phyloP scores from a whole-genome alignment of 176 grass and related monocot species.

The Carex myosuroides region DNA sequence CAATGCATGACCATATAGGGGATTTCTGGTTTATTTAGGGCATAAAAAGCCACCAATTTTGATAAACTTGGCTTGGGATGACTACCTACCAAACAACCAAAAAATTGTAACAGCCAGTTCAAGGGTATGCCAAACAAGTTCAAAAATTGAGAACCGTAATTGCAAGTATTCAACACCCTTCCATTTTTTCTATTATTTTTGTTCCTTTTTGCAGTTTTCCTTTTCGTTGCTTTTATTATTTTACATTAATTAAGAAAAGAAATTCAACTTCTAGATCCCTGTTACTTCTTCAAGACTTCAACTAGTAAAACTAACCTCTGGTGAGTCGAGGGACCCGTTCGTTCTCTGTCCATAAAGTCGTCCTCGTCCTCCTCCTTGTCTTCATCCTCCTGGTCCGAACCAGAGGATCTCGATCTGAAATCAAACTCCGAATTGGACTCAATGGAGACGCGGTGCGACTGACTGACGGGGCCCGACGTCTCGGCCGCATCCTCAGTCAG shows the following conservation, averaged over 20 bases:
- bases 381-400: conserved; percentile 17
- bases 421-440: conserved; percentile 34
- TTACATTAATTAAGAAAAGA: neutral
- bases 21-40: neutral
- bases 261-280: conserved; percentile 14
- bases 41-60: neutral
- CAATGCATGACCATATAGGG: neutral
- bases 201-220: neutral
- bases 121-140: neutral
- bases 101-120: neutral
- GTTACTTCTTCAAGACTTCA: neutral
- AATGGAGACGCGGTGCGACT: conserved; percentile 23
- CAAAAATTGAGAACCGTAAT: neutral
- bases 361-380: conserved; percentile 14
- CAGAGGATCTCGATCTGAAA: conserved; percentile 43
- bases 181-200: neutral
- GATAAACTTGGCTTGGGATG: conserved; percentile 1
- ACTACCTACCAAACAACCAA: neutral
- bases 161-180: neutral
- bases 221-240: neutral
- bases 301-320: conserved; percentile 5
- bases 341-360: neutral
- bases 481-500: conserved; percentile 29
- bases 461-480: neutral
- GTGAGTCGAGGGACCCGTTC: neutral